These are phyloP conservation scores for Juglanconis juglandina DNA, from an alignment of 2,329 filamentous ascomycete genomes.

Conservation along the genomic window DNA sequence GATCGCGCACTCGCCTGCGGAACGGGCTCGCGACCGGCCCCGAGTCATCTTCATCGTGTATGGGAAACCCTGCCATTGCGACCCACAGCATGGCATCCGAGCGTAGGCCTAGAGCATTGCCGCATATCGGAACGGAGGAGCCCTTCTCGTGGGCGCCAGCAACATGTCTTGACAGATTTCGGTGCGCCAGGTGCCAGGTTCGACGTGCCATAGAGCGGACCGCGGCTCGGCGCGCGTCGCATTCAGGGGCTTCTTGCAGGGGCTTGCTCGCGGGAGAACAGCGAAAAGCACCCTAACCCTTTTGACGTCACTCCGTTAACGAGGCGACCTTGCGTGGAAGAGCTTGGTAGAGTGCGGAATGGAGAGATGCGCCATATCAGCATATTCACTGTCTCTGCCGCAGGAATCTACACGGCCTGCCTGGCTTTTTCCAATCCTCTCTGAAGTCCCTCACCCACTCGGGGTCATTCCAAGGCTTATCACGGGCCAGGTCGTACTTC, in stretches of 20 bases:
- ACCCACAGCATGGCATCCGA: conserved; percentile 6
- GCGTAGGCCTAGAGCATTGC: neutral
- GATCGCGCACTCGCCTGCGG: neutral
- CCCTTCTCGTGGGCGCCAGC: too few species aligned
- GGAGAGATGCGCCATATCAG: too few species aligned
- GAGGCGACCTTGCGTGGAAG: too few species aligned
- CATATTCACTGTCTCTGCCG: neutral
- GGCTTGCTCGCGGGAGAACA: too few species aligned
- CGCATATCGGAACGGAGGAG: neutral
- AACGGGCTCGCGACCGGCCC: neutral
- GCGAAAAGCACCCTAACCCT: neutral
- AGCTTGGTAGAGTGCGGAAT: too few species aligned
- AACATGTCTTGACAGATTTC: too few species aligned
- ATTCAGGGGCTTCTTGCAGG: neutral
- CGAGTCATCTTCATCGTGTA: neutral
- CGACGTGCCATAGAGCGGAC: neutral
- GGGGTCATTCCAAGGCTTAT: conserved; percentile 23
- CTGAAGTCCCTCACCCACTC: conserved; percentile 18
- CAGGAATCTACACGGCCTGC: neutral
- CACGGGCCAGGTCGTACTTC: conserved; percentile 18
- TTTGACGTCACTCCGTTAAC: neutral
- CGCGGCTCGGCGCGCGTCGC: neutral
- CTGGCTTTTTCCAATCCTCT: neutral
- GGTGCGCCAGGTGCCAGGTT: too few species aligned
- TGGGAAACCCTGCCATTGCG: conserved; percentile 9